Base-by-base conservation (phyloP, 1,139 yeast species). In the Wickerhamomyces sp. region DNA sequence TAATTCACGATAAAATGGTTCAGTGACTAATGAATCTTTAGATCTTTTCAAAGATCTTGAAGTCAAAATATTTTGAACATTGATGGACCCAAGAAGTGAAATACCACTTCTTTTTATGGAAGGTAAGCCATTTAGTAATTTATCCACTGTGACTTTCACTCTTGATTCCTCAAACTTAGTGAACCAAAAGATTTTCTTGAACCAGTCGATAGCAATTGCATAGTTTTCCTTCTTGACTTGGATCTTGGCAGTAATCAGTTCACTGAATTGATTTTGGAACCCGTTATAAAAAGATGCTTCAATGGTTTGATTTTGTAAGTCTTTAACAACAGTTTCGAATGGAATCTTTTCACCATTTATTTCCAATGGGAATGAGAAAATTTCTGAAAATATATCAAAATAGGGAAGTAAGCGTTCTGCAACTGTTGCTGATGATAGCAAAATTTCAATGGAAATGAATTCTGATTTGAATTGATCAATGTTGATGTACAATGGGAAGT, bases 41-140 rank as follows among this genome's bases (percentile, higher is more conserved):
- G 89, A 76, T 45, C 75, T 76, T 42, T 78, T 70, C 37, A 85
- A 61, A 0, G 95, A 80, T 37, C 78, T 64, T 15, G 70, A 69
- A 14, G 72, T 68, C 44, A 72, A 76, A 26, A 75, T 58, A 14
- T 71, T 62, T 47, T 81, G 69, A 45, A 70, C 66, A 23, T 75
- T 68, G 11, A 83, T 58, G 1, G 95, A 81, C 40, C 70, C 63
- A 62, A 87, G 63, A 77, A 89, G 80, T 4, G 70, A 59, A 32
- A 75, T 75, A 16, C 95, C 97, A 47, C 75, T 76, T 54, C 98
- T 76, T 58, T 88, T 89, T 29, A 71, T 65, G 38, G 87, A 95
- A 0, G 95, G 82, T 30, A 91, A 60, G 1, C 85, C 70, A 49
- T 83, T 85, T 41, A 88, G 61, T 32, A 82, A 67, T 51, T 85